These are phyloP conservation scores for Pinus tabuliformis DNA, from an alignment of 75 land plant genomes.

Conservation along the genomic window DNA sequence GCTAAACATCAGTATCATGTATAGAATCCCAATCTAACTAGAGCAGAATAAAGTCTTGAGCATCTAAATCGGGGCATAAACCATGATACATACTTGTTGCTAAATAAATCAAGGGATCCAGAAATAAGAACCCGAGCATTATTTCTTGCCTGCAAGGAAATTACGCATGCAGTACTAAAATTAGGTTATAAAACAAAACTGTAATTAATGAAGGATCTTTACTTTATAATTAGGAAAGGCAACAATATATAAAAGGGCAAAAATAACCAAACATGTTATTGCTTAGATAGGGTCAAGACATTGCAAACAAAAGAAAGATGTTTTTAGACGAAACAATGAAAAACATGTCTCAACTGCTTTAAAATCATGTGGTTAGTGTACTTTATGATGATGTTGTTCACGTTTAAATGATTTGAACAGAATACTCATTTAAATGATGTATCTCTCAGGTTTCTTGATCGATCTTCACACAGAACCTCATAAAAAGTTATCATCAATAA, in stretches of 20 bases:
- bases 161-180: neutral
- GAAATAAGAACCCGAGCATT: conserved; percentile 91
- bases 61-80: neutral
- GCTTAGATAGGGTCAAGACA: neutral
- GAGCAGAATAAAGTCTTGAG: neutral
- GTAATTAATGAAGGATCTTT: neutral
- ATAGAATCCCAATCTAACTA: neutral
- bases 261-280: neutral
- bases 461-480: too few relatives aligned
- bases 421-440: too few relatives aligned
- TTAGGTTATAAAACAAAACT: neutral
- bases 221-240: neutral
- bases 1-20: neutral
- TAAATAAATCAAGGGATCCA: conserved; percentile 85
- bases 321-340: too few relatives aligned
- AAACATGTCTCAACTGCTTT: too few relatives aligned
- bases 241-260: neutral
- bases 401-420: too few relatives aligned
- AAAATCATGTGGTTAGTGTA: too few relatives aligned
- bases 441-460: too few relatives aligned
- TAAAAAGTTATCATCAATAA: too few relatives aligned
- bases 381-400: too few relatives aligned
- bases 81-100: conserved; percentile 62
- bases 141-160: conserved; percentile 84
- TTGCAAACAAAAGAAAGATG: too few relatives aligned